phyloP scores from a whole-genome alignment of 2,329 filamentous ascomycete genomes.

The Ophiostoma triangulosporum region DNA sequence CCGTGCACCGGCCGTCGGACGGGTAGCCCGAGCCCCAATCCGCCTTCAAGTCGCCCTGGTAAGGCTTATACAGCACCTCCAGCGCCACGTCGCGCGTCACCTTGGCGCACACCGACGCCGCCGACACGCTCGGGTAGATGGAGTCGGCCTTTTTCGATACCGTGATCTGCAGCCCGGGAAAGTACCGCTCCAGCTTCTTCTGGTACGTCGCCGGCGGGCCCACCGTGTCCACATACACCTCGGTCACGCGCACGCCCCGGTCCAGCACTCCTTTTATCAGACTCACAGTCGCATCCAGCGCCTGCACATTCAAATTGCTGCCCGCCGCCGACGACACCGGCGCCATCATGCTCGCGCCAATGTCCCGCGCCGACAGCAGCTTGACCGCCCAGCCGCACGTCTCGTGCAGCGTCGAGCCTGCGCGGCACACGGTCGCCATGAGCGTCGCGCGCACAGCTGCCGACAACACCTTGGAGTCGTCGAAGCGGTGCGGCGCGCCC shows the following conservation, averaged over 20 bases:
- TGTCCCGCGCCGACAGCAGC: conserved; percentile 71
- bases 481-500: conserved; percentile 61
- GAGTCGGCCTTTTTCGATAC: conserved; percentile 88
- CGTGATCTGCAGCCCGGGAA: conserved; percentile 62
- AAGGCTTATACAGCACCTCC: conserved; percentile 54
- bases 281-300: conserved; percentile 78
- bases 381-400: conserved; percentile 73
- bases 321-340: conserved; percentile 35
- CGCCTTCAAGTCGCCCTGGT: not conserved
- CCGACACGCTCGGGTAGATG: conserved; percentile 82
- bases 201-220: conserved; percentile 75
- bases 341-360: conserved; percentile 66
- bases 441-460: conserved; percentile 63
- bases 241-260: conserved; percentile 65
- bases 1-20: conserved; percentile 65
- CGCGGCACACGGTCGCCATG: conserved; percentile 55
- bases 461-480: conserved; percentile 89
- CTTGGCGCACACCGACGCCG: conserved; percentile 89
- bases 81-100: conserved; percentile 86
- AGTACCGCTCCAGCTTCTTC: conserved; percentile 67
- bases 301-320: conserved; percentile 94
- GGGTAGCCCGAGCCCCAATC: conserved; percentile 90
- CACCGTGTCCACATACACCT: conserved; percentile 94
- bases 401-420: conserved; percentile 30
- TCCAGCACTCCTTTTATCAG: conserved; percentile 68